phyloP scores from a whole-genome alignment of 2,329 filamentous ascomycete species.

The Colletotrichum zoysiae region DNA sequence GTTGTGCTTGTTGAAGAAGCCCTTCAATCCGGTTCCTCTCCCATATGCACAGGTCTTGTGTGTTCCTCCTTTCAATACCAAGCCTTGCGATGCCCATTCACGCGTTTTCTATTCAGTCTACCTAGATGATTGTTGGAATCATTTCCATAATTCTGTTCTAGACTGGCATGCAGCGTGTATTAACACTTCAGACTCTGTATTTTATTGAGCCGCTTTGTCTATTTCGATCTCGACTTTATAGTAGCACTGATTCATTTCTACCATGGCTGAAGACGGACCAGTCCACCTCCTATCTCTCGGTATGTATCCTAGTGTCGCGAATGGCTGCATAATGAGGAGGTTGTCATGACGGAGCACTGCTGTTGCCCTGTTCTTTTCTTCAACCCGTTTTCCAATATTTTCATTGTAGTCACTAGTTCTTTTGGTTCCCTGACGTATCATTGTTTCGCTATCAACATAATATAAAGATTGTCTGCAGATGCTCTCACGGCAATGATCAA shows the following conservation, averaged over 20 bases:
- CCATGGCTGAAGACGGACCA: slow-evolving; percentile 19
- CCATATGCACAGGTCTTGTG: background rate
- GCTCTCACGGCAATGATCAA: too few species aligned
- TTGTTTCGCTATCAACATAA: too few species aligned
- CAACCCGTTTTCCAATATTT: background rate
- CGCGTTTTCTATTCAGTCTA: background rate
- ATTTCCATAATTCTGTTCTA: background rate
- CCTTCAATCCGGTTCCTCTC: background rate
- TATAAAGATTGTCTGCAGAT: background rate
- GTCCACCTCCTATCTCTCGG: slow-evolving; percentile 39
- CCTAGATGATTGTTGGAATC: background rate
- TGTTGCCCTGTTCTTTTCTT: background rate
- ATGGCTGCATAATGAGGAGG: background rate
- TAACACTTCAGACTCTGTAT: background rate
- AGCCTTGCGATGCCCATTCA: background rate
- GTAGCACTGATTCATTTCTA: too few species aligned
- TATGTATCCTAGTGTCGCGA: background rate
- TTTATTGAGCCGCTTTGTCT: too few species aligned
- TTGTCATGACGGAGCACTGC: background rate
- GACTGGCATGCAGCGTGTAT: background rate
- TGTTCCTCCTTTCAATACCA: background rate
- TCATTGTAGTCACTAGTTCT: too few species aligned
- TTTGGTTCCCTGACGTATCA: too few species aligned
- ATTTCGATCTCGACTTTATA: background rate
- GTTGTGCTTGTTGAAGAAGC: slow-evolving; percentile 4